A percentile compares a stretch with the other conserved stretches of the same genome.
Conservation (phyloP, 2,329 filamentous ascomycete species). For the Aspergillus sergii region DNA sequence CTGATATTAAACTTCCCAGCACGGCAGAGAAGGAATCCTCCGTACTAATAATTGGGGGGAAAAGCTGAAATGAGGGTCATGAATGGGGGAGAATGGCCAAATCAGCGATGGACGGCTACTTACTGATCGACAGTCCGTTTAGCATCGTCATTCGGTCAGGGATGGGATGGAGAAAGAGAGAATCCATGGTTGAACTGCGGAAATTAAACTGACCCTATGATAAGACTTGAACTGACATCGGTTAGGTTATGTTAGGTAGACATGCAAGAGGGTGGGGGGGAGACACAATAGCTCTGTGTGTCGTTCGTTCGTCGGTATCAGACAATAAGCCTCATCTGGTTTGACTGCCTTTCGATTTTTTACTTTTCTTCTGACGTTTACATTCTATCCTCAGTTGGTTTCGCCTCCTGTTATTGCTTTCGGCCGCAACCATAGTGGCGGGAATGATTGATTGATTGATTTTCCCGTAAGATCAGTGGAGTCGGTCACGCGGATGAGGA, state of each 20-base stretch:
- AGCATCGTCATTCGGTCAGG: constrained; percentile 19
- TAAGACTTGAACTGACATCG: not conserved
- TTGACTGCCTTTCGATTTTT: not conserved
- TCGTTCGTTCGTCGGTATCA: not conserved
- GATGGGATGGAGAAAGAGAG: not conserved
- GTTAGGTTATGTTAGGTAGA: not conserved
- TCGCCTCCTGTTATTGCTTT: not conserved
- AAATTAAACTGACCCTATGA: not conserved
- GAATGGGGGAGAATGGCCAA: not conserved
- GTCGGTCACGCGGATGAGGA: not conserved
- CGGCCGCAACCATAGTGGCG: not conserved
- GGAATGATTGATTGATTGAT: not conserved
- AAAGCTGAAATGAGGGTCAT: not conserved
- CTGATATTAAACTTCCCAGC: not conserved
- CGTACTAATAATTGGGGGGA: not conserved
- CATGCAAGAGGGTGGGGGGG: not conserved
- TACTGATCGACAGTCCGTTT: constrained; percentile 17
- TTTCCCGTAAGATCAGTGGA: not conserved
- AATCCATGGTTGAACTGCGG: not conserved
- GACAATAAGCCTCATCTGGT: not conserved
- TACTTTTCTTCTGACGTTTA: not conserved
- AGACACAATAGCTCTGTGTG: not conserved
- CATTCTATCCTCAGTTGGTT: not conserved
- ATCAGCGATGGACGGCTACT: not conserved
- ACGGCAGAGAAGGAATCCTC: not conserved